A percentile compares a stretch with the other conserved stretches of the same genome.
These are phyloP conservation scores for Claviceps paspali DNA, from an alignment of 2,329 filamentous ascomycete species.

Conservation along the genomic window DNA sequence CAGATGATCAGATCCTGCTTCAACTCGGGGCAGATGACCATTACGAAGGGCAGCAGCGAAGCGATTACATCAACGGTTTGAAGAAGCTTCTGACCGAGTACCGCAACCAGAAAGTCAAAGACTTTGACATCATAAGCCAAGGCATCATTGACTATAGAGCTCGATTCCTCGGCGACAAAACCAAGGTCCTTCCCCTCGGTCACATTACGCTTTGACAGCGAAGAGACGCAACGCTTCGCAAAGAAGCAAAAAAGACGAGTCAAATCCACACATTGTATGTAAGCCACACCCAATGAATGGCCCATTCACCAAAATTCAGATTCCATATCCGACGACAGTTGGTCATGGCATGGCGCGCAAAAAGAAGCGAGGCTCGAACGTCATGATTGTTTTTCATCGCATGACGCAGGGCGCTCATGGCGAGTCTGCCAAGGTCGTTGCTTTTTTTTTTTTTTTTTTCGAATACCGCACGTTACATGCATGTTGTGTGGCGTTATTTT, in stretches of 20 bases:
- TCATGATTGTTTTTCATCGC: background rate
- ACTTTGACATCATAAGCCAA: conserved; percentile 51
- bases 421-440: background rate
- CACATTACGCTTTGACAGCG: conserved; percentile 19
- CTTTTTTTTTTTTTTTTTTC: no score
- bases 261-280: no score
- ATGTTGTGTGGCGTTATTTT: conserved; percentile 1
- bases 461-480: background rate
- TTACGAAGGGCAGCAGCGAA: conserved; percentile 44
- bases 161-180: conserved; percentile 47
- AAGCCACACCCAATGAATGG: conserved; percentile 3
- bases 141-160: conserved; percentile 53
- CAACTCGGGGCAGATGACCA: conserved; percentile 54
- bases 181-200: conserved; percentile 46
- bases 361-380: background rate
- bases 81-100: conserved; percentile 44
- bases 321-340: background rate
- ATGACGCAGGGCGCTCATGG: no score
- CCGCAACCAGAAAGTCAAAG: conserved; percentile 42
- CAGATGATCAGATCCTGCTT: conserved; percentile 60
- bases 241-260: background rate
- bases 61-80: conserved; percentile 47
- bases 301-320: background rate
- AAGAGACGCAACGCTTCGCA: background rate
- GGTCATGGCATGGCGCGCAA: background rate